phyloP scores from a whole-genome alignment of 129 eudicot genomes.

The Ambrosia trifida region DNA sequence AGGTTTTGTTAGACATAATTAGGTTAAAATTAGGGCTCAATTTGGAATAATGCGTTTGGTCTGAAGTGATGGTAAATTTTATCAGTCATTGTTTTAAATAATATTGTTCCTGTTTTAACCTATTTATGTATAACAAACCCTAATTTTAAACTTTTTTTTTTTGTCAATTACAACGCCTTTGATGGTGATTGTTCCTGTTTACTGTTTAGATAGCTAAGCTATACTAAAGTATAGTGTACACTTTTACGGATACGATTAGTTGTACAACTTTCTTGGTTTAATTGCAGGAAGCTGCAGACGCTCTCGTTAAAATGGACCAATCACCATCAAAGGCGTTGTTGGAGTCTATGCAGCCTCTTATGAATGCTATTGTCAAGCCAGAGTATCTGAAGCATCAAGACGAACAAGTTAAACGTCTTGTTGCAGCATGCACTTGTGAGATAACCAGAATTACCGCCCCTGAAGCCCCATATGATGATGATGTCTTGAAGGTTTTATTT shows the following conservation, averaged over 20 bases:
- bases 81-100: too few species aligned
- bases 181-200: too few species aligned
- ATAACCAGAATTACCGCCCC: slow-evolving; percentile 96
- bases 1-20: too few species aligned
- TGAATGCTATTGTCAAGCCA: slow-evolving; percentile 71
- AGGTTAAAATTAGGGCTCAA: too few species aligned
- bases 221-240: neutral
- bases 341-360: slow-evolving; percentile 81
- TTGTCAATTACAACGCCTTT: too few species aligned
- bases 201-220: slow-evolving; percentile 14
- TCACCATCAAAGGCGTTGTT: slow-evolving; percentile 64
- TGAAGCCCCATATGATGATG: slow-evolving; percentile 92
- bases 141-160: too few species aligned
- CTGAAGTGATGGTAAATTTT: too few species aligned
- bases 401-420: slow-evolving; percentile 76
- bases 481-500: slow-evolving; percentile 61
- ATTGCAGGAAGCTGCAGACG: slow-evolving; percentile 77
- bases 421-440: slow-evolving; percentile 93
- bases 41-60: too few species aligned
- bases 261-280: slow-evolving; percentile 3
- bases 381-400: slow-evolving; percentile 85
- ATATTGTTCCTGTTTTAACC: too few species aligned
- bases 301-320: slow-evolving; percentile 80
- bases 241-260: neutral
- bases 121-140: too few species aligned